Base-by-base conservation (phyloP, 495 filamentous ascomycete genomes). In the Hapsidospora chrysogenum region DNA sequence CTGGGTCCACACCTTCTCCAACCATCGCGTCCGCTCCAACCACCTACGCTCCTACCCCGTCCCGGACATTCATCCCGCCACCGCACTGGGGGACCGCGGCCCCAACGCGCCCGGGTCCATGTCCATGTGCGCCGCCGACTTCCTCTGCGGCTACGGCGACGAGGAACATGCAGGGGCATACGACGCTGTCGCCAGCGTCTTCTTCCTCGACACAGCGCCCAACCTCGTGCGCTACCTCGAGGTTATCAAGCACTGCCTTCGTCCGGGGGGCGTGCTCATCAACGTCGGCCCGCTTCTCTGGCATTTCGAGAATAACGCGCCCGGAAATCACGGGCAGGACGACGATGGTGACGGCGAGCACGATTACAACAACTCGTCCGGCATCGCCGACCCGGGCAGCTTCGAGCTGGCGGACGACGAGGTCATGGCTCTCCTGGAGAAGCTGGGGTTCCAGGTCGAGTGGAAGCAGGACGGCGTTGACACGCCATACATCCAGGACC, bases 181-280 rank as follows among this genome's bases (percentile, higher is more conserved):
- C 52, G 78, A 92, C 48, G 85, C 76, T 1, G 85, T 97, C 2
- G 72, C 78, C 1, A 81, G 79, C 3, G 80, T 92, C 3, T 97
- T 95, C 52, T 97, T 96, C 30, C 78, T 97, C 20, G 92, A 97
- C 52, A 97, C 89, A 3, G 89, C 89, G 17, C 85, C 86, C 13
- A 94, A 96, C 50, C 47, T 95, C 17, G 77, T 95, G 36, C 68
- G 74, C 8, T 96, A 96, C 46, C 70, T 96, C 13, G 76, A 92
- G 53, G 74, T 80, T 11, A 77, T 96, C 35, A 58, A 60, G 18
- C 68, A 80, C 46, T 87, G 85, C 44, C 59, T 97, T 23, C 78
- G 75, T 43, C 61, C 74, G 0, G 76, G 77, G 15, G 89, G 89
- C 3, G 37, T 92, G 6, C 85, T 89, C 66, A 74, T 85, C 42